These are phyloP conservation scores for Ochromonas danica DNA, from an alignment of 108 stramenopile species.

Conservation along the genomic window DNA sequence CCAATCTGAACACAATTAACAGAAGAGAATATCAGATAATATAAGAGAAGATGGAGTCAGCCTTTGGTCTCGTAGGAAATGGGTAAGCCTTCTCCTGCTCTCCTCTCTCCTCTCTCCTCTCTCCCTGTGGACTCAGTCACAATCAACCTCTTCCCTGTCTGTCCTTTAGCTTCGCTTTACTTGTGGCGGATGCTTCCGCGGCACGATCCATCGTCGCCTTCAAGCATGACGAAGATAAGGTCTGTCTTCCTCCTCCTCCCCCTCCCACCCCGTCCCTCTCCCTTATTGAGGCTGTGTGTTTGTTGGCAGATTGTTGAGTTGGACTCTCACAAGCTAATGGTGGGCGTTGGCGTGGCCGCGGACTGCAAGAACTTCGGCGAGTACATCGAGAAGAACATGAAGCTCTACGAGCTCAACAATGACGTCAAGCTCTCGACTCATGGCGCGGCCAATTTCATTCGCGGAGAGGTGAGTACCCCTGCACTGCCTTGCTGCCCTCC, in stretches of 20 bases:
- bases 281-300: background rate
- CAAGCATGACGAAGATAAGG: constrained; percentile 41
- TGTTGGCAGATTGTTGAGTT: constrained; percentile 13
- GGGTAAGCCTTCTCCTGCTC: constrained; percentile 20
- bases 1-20: too few species aligned
- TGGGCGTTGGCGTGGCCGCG: constrained; percentile 77
- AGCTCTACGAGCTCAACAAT: constrained; percentile 88
- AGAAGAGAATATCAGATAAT: too few species aligned
- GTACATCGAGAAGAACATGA: constrained; percentile 88
- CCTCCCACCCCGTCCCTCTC: too few species aligned
- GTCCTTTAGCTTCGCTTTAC: constrained; percentile 3
- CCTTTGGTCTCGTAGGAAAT: constrained; percentile 24
- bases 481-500: too few species aligned
- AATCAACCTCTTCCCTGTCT: background rate
- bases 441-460: constrained; percentile 89
- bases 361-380: constrained; percentile 85
- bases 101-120: too few species aligned
- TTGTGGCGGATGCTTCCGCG: constrained; percentile 35
- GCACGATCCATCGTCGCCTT: constrained; percentile 27
- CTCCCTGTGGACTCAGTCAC: background rate
- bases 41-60: constrained; percentile 36
- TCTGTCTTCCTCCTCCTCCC: too few species aligned
- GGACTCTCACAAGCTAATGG: constrained; percentile 69
- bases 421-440: constrained; percentile 80
- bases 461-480: constrained; percentile 61